A percentile compares a stretch with the other conserved stretches of the same genome.
phyloP scores from a whole-genome alignment of 495 filamentous ascomycete species.

The Talaromyces adpressus region DNA sequence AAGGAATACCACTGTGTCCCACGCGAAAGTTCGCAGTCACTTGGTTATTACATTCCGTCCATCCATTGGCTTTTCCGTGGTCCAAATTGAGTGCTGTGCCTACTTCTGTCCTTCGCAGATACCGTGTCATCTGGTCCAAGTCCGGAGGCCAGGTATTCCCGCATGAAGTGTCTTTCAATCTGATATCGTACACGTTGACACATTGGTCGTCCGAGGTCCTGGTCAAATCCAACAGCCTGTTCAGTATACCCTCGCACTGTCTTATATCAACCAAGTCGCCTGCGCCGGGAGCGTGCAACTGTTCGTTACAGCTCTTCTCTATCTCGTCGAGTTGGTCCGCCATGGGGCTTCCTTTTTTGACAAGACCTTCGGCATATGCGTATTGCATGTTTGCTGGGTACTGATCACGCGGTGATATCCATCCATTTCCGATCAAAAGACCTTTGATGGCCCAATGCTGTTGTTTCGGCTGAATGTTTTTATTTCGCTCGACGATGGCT shows the following conservation, averaged over 20 bases:
- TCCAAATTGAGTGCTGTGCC: constrained; percentile 74
- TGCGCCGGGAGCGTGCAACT: constrained; percentile 43
- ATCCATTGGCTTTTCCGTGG: constrained; percentile 71
- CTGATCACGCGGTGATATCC: constrained; percentile 86
- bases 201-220: constrained; percentile 51
- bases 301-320: constrained; percentile 55
- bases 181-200: constrained; percentile 92
- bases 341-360: constrained; percentile 55
- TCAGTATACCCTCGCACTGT: constrained; percentile 68
- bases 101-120: constrained; percentile 79
- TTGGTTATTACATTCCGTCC: constrained; percentile 82
- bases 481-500: constrained; percentile 79
- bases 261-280: constrained; percentile 57
- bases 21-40: constrained; percentile 65
- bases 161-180: constrained; percentile 68
- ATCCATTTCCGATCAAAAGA: constrained; percentile 91
- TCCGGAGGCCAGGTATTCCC: constrained; percentile 97
- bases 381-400: constrained; percentile 83
- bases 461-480: constrained; percentile 20
- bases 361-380: constrained; percentile 64
- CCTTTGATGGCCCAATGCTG: constrained; percentile 73
- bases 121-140: constrained; percentile 65
- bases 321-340: constrained; percentile 63
- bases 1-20: constrained; percentile 54
- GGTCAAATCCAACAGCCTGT: constrained; percentile 57